Base-by-base conservation (phyloP, 305 asterid species). In the Fraxinus paxiana region DNA sequence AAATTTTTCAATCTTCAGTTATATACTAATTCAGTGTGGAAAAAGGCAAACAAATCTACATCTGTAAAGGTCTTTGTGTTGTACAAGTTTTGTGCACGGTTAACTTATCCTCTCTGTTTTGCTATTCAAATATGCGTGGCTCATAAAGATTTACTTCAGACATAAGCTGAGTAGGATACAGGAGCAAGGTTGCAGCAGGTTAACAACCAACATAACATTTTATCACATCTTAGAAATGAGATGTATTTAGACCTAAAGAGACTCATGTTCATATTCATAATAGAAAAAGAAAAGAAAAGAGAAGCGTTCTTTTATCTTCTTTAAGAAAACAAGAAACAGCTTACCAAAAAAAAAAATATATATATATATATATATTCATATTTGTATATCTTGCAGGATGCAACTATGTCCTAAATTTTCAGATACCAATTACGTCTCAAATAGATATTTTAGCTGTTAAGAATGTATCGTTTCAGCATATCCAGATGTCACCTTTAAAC, bases 401-500 rank as follows among this genome's bases (percentile, higher is more conserved):
- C 30, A 61, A 22, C 30, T 18, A 22, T 61, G 71, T 17, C 65
- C 71, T 22, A 61, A 61, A 54, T 17, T 61, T 18, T 61, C 13
- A 61, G 70, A 7, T 61, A 22, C n/a, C 31, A 61, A 7, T 2
- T 59, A 59, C 12, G 6, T 20, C 70, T 61, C 31, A 30, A 28
- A 67, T 67, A 13, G 38, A 26, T 67, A 24, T 12, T 67, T 30
- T 22, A 28, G 38, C 30, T 13, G 4, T 67, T 28, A 67, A 67
- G 73, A 67, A 26, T 67, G 35, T 9, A 61, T 7, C 24, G 72
- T 5, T 63, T 63, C 35, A 63, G 74, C 41, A 28, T 67, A 67
- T 28, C 35, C 38, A 28, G 37, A 63, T 51, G 70, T 83, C 86
- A 91, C 98, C 97, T 90, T 89, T 67, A 94, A 82, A 71, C 94